Evolutionary conservation across 2,329 filamentous ascomycete genomes (phyloP), one percentile per base, ranked within the genome.

Genomic region (Ophiognomonia clavigignenti-juglandacearum): DNA sequence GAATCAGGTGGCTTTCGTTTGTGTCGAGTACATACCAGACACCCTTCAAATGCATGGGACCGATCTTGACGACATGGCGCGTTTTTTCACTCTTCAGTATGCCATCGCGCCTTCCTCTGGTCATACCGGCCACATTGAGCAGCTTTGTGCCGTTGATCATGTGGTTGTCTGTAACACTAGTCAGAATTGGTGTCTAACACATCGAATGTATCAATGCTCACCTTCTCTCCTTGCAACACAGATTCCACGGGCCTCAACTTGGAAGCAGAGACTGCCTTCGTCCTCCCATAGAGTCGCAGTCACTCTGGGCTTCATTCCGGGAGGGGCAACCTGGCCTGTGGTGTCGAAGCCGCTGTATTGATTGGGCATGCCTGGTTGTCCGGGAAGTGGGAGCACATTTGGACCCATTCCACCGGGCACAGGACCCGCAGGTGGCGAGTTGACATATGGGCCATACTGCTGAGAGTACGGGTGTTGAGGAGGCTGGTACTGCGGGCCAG

Each of bases 141-240:
- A 98, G 74, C 67, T 97, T 98, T 1, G 93, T 98, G 16, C 93
- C 93, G 61, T 97, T 98, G 67, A 98, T 96, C 88, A 98, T 96
- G 70, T 96, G 89, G 68, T 96, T 97, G 60, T 96, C 92, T 95
- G 54, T 5, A 20, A 43, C 36, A 20, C 39, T 42, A 48, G 42
- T 47, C 8, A n/a, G n/a, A n/a, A n/a, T n/a, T n/a, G n/a, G n/a
- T n/a, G n/a, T n/a, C n/a, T n/a, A n/a, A n/a, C n/a, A n/a, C n/a
- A n/a, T n/a, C n/a, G n/a, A n/a, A n/a, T n/a, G n/a, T n/a, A n/a
- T n/a, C n/a, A n/a, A 16, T 22, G 22, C 10, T 23, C 31, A 93
- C 89, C 90, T 80, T 97, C 92, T 63, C 93, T 79, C 56, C 93
- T 82, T 44, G 92, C 92, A 48, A 97, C 93, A 64, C 93, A 98